Percentiles rank a stretch among this genome's conserved stretches.
These are phyloP conservation scores for Nematocida sp. DNA, from an alignment of 371 early-diverging fungal genomes.

Conservation along the genomic window DNA sequence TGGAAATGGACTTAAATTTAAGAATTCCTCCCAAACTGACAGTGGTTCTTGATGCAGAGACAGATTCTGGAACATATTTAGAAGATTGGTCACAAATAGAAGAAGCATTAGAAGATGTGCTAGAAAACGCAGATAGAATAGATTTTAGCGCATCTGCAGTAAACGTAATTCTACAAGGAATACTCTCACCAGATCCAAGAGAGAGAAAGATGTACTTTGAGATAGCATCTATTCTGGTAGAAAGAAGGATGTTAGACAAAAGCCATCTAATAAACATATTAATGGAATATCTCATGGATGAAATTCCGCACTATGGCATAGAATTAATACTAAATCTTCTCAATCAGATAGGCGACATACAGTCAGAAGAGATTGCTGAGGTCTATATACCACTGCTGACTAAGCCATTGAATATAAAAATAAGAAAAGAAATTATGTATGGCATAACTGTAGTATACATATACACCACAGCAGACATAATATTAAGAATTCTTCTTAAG, in stretches of 20 bases:
- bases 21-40: slow-evolving; percentile 12
- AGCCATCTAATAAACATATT: slow-evolving; percentile 16
- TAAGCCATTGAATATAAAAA: slow-evolving; percentile 17
- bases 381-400: slow-evolving; percentile 40
- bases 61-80: slow-evolving; percentile 14
- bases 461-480: background rate
- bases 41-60: slow-evolving; percentile 17
- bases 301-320: slow-evolving; percentile 34
- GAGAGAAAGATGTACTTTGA: slow-evolving; percentile 18
- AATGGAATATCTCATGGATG: slow-evolving; percentile 25
- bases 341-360: background rate
- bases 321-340: slow-evolving; percentile 17
- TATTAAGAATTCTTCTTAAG: slow-evolving; percentile 14
- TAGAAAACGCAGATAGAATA: background rate
- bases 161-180: background rate
- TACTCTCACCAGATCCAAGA: slow-evolving; percentile 42
- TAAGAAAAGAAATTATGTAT: slow-evolving; percentile 32
- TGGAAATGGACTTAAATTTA: slow-evolving; percentile 11
- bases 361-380: slow-evolving; percentile 22
- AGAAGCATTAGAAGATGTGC: background rate
- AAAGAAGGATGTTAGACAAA: slow-evolving; percentile 4
- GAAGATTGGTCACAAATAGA: slow-evolving; percentile 22
- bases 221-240: background rate
- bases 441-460: slow-evolving; percentile 15
- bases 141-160: background rate